Base-by-base conservation (phyloP, 2,329 filamentous ascomycete species). In the Colletotrichum tamarilloi region DNA sequence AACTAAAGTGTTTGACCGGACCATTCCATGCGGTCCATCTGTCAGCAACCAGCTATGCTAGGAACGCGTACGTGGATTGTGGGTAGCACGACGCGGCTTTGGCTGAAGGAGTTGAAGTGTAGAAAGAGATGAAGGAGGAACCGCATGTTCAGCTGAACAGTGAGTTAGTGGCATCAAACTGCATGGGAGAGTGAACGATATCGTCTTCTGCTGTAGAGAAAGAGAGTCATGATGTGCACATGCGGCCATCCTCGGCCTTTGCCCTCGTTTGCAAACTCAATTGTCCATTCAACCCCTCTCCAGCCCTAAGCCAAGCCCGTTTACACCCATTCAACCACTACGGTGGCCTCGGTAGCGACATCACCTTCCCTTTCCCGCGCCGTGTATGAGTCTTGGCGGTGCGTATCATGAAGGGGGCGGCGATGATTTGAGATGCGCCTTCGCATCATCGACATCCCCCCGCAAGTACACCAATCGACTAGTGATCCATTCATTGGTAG, bases 281-380 rank as follows among this genome's bases (percentile, higher is more conserved):
- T 55, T 22, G 16, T 38, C 56, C 46, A 16, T 8, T 19, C 22
- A 32, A 9, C 63, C 63, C 68, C 55, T 26, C 19, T 49, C 16
- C 8, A 46, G 49, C 56, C 32, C 68, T 56, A 53, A 62, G 62
- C 68, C 57, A 62, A 68, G 68, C 26, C 68, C 63, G 56, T 35
- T 22, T 26, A 14, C 62, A 67, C 49, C 56, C 46, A 52, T 67
- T n/a, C 53, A 5, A 5, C 19, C n/a, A 11, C 53, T 12, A 19
- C 12, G 5, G 19, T 19, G 26, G 35, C 53, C 11, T 30, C 46
- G 24, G 30, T 28, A 28, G 16, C 19, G 42, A 6, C 14, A 63
- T 52, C 35, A 58, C 57, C 64, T 72, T 63, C 57, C 52, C 42
- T 53, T 35, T 55, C 57, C 28, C 19, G 46, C 55, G 32, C 35